Percentiles rank a stretch among this genome's conserved stretches.
phyloP scores from a whole-genome alignment of 129 eudicot genomes.

The Flaveria robusta region DNA sequence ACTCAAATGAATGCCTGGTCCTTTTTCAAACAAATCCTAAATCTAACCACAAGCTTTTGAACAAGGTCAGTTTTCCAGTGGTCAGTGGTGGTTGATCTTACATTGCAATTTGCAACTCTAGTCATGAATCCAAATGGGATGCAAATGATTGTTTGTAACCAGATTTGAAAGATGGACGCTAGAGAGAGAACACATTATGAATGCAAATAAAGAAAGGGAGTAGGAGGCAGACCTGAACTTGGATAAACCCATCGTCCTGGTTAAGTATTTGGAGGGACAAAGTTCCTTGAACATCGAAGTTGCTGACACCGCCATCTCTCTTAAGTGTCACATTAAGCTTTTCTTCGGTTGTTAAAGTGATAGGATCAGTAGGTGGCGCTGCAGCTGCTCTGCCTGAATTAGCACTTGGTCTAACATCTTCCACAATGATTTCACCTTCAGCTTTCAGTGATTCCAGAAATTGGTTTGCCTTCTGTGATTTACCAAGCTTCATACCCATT shows the following conservation, averaged over 20 bases:
- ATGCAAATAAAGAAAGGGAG: constrained; percentile 11
- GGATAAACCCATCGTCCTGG: constrained; percentile 87
- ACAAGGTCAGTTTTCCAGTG: background rate
- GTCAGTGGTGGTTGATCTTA: background rate
- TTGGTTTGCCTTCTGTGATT: constrained; percentile 73
- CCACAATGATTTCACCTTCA: constrained; percentile 60
- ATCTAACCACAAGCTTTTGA: background rate
- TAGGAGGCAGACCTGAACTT: constrained; percentile 79
- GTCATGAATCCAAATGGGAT: background rate
- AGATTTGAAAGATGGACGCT: background rate
- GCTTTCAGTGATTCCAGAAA: constrained; percentile 96
- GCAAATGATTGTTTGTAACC: constrained; percentile 13
- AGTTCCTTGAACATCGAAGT: constrained; percentile 90
- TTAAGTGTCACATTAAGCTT: constrained; percentile 79
- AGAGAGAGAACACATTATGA: constrained; percentile 23
- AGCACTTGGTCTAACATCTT: constrained; percentile 69
- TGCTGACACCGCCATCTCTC: constrained; percentile 90
- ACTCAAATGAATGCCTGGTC: background rate
- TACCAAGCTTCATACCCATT: constrained; percentile 93
- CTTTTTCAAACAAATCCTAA: background rate
- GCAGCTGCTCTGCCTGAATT: constrained; percentile 69
- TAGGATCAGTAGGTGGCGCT: constrained; percentile 81
- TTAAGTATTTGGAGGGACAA: constrained; percentile 87
- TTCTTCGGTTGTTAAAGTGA: constrained; percentile 87
- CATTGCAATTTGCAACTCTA: constrained; percentile 5